A percentile compares a stretch with the other conserved stretches of the same genome.
These are phyloP conservation scores for Alternaria viburni DNA, from an alignment of 2,329 filamentous ascomycete genomes.

Conservation along the genomic window DNA sequence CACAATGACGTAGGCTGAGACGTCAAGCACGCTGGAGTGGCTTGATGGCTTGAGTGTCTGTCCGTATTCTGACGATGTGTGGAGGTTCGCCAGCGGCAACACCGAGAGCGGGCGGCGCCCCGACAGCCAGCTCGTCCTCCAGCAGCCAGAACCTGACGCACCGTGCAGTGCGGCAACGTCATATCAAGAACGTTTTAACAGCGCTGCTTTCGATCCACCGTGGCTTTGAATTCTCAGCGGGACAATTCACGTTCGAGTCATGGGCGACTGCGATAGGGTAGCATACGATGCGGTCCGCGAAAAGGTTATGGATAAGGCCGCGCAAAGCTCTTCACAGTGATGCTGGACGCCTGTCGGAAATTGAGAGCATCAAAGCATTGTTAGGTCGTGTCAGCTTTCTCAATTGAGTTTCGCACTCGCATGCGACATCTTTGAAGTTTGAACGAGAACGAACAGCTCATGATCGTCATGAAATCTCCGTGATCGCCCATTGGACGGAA, in stretches of 20 bases:
- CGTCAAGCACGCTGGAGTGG: background rate
- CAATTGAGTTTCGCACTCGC: constrained; percentile 5
- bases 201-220: constrained; percentile 1
- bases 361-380: constrained; percentile 2
- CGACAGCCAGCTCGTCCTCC: background rate
- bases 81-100: background rate
- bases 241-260: background rate
- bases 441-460: constrained; percentile 8
- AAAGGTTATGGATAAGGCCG: background rate
- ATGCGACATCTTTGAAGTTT: constrained; percentile 9
- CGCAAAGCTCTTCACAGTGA: background rate
- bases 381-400: background rate
- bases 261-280: background rate
- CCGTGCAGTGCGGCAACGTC: background rate
- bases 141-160: background rate
- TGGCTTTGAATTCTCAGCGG: background rate
- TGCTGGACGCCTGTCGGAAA: constrained; percentile 12
- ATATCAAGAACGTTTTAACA: background rate
- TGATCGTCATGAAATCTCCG: constrained; percentile 22
- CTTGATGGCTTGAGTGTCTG: background rate
- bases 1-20: background rate
- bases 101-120: background rate
- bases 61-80: background rate
- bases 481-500: constrained; percentile 18
- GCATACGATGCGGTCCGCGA: background rate